Base-by-base conservation (phyloP, 768 basidiomycete genomes). In the Phlebiopsis gigantea region DNA sequence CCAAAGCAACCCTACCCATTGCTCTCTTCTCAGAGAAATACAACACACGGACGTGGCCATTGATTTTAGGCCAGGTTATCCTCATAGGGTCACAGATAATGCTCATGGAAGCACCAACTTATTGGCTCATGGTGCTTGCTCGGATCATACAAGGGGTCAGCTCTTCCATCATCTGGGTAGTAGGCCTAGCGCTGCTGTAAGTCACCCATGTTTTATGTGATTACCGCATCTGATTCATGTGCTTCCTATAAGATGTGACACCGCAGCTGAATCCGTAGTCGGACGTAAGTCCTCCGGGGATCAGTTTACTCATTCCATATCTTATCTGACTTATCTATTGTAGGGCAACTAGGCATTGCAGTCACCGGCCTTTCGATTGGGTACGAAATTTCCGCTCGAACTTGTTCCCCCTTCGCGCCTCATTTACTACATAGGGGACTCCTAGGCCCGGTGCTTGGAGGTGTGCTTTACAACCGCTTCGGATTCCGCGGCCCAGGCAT, bases 91-190 rank as follows among this genome's bases (percentile, higher is more conserved):
- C 73, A 0, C 73, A 74, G 55, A 58, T 74, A 15, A 60, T 75
- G 56, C 70, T 76, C 34, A 75, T 76, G 75, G 70, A 72, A 46
- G 71, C 73, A 6, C 67, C 67, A 5, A 54, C 60, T 17, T 75
- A 71, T 58, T 71, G 70, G 70, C 56, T 73, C n/a, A 73, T 76
- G 72, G 63, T 62, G 6, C 46, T 75, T 9, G 74, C 73, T 24
- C 73, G 75, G 0, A 57, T 73, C 28, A 59, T 72, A 4, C 75
- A 76, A 61, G 74, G 75, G 6, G 63, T 74, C n/a, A 74, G 74
- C 56, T 72, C 73, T 2, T 68, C 71, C 0, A 66, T 71, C 46
- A 68, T 76, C 25, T 74, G 73, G 74, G 69, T 72, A 14, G 70
- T 72, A 8, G 74, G 73, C 10, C 68, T 75, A 5, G 73, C 74